These are phyloP conservation scores for Cicer arietinum DNA, from an alignment of 306 rosid species.

Conservation along the genomic window DNA sequence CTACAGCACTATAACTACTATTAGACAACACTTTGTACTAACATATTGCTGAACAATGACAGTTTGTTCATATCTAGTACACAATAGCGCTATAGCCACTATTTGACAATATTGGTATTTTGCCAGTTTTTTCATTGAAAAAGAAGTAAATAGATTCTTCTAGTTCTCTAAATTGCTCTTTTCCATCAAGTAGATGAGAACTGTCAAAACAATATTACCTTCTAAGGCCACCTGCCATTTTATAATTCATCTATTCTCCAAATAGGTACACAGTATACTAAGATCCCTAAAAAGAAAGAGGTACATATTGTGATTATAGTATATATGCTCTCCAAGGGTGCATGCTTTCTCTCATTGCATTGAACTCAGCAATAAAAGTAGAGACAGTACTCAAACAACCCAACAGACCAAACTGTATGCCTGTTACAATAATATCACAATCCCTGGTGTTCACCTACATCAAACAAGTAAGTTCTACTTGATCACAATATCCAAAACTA, in stretches of 20 bases:
- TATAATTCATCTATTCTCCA: conserved; percentile 47
- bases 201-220: not conserved
- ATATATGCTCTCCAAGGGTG: conserved; percentile 78
- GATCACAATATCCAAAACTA: conserved; percentile 7
- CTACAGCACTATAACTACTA: not conserved
- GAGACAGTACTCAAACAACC: conserved; percentile 80
- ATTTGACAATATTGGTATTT: not conserved
- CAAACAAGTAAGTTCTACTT: not conserved
- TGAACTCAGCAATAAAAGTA: conserved; percentile 73
- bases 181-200: not conserved
- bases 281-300: conserved; percentile 60
- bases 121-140: not conserved
- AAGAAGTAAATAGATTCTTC: not conserved
- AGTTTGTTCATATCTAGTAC: not conserved
- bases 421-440: conserved; percentile 54
- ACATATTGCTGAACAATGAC: not conserved
- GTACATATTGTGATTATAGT: conserved; percentile 55
- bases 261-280: conserved; percentile 62
- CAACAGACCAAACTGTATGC: conserved; percentile 67
- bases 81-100: not conserved
- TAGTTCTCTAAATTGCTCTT: not conserved
- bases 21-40: not conserved
- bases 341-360: conserved; percentile 69
- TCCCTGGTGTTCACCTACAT: conserved; percentile 57
- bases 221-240: not conserved